These are phyloP conservation scores for Brassica incana DNA, from an alignment of 345 rosid species.

Conservation along the genomic window DNA sequence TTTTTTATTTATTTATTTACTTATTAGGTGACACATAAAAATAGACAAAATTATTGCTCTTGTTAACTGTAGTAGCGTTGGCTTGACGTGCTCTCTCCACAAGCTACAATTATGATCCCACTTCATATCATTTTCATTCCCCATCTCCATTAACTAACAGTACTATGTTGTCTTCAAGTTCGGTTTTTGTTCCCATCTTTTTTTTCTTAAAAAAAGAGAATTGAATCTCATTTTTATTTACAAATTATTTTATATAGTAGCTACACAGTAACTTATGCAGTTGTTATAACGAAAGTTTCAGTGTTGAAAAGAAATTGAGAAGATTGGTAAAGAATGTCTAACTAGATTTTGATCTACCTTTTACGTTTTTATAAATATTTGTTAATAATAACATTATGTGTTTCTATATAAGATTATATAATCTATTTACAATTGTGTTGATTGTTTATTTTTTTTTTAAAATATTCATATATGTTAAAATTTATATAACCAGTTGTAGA, in stretches of 20 bases:
- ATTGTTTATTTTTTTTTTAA: too few relatives aligned
- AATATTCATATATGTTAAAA: too few relatives aligned
- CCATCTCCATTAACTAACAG: constrained; percentile 18
- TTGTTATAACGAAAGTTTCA: background rate
- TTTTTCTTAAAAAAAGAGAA: background rate
- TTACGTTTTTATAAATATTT: too few relatives aligned
- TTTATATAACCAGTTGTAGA: too few relatives aligned
- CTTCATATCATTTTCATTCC: constrained; percentile 13
- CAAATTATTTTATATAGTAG: background rate
- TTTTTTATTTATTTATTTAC: background rate
- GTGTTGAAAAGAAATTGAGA: background rate
- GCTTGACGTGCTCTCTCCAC: constrained; percentile 39
- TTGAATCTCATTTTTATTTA: background rate
- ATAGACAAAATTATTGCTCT: constrained; percentile 31
- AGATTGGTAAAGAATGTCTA: background rate
- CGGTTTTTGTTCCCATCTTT: background rate
- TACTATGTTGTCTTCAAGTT: constrained; percentile 17
- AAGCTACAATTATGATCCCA: constrained; percentile 33
- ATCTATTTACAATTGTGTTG: too few relatives aligned
- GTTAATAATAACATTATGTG: too few relatives aligned
- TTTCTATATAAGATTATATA: too few relatives aligned
- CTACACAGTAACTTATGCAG: background rate
- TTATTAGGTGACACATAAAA: constrained; percentile 21
- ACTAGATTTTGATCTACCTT: too few relatives aligned
- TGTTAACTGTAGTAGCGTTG: constrained; percentile 35